Conservation (phyloP, 2,329 filamentous ascomycete genomes). For the Ophiostoma triangulosporum region DNA sequence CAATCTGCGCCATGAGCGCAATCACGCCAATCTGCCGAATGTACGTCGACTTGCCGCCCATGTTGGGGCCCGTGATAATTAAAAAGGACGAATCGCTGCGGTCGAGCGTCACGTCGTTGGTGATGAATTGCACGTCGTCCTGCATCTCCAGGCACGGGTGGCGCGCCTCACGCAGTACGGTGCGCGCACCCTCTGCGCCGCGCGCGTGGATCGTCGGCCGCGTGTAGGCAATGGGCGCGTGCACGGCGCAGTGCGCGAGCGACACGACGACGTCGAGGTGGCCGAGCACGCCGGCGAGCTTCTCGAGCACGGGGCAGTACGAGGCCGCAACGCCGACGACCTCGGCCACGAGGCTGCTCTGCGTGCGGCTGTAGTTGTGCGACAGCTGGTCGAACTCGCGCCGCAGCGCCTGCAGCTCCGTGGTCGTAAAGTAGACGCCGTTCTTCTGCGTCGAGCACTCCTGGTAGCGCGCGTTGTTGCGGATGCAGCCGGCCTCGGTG, state of each 20-base stretch:
- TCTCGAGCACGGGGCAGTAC: constrained; percentile 85
- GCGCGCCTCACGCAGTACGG: constrained; percentile 78
- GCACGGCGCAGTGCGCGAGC: constrained; percentile 83
- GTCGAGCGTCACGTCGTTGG: constrained; percentile 78
- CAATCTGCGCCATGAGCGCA: constrained; percentile 91
- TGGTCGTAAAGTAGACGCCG: constrained; percentile 94
- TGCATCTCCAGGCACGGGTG: constrained; percentile 99
- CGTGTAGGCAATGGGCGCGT: constrained; percentile 84
- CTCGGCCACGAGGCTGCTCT: constrained; percentile 79
- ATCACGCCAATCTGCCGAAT: constrained; percentile 96
- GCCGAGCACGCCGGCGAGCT: constrained; percentile 73
- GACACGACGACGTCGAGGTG: constrained; percentile 93
- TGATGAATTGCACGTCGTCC: constrained; percentile 97
- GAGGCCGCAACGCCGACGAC: constrained; percentile 89
- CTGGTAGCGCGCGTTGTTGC: constrained; percentile 78
- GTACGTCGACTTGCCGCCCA: constrained; percentile 98
- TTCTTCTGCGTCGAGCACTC: constrained; percentile 99
- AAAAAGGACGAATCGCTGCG: constrained; percentile 76
- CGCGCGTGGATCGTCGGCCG: constrained; percentile 81
- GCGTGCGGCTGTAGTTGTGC: constrained; percentile 88
- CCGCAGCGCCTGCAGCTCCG: constrained; percentile 61
- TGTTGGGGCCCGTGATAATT: constrained; percentile 95
- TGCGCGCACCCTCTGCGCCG: constrained; percentile 63
- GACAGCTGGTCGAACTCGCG: constrained; percentile 90
- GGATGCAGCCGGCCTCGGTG: constrained; percentile 81